Base-by-base conservation (phyloP, 2,329 filamentous ascomycete genomes). In the Trichoderma sp. region DNA sequence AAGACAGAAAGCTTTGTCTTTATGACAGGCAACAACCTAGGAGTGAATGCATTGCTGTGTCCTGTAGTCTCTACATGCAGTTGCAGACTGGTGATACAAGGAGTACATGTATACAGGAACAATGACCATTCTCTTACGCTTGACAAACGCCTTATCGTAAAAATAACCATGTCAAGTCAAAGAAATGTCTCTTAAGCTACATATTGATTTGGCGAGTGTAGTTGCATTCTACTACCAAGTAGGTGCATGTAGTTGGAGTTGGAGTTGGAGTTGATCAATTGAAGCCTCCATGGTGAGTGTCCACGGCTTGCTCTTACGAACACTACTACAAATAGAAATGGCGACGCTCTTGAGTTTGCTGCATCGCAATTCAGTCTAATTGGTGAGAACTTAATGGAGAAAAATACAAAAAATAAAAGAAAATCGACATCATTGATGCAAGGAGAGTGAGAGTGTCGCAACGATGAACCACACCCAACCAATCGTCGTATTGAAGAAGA, bases 181-280 rank as follows among this genome's bases (percentile, higher is more conserved):
- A 16, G 6, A 6, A 38, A 16, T n/a, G 7, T n/a, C 16, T 9
- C 16, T 18, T 41, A 41, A 18, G 0, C 16, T 41, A 45, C 1
- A 45, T 0, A n/a, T 45, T n/a, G 3, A n/a, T 9, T n/a, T n/a
- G 41, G 41, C 2, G 3, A 1, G 3, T n/a, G 3, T 9, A 4
- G 41, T n/a, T 45, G 16, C 0, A 2, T 45, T 8, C 16, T 35
- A 5, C 11, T 14, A 38, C 27, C 27, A 29, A 29, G 27, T 8
- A 45, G 38, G 16, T 41, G 1, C 6, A 41, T 41, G 16, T 41
- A 41, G 14, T 41, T 38, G 2, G 6, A 38, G 35, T 16, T 16
- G 6, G 35, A 5, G 33, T 35, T 35, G 33, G 14, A 6, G 35
- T 38, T 38, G 35, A 5, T 6, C 35, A 16, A 38, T 16, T 38